Conservation (phyloP, 192 early-diverging fungal genomes). For the Coemansia sp. region DNA sequence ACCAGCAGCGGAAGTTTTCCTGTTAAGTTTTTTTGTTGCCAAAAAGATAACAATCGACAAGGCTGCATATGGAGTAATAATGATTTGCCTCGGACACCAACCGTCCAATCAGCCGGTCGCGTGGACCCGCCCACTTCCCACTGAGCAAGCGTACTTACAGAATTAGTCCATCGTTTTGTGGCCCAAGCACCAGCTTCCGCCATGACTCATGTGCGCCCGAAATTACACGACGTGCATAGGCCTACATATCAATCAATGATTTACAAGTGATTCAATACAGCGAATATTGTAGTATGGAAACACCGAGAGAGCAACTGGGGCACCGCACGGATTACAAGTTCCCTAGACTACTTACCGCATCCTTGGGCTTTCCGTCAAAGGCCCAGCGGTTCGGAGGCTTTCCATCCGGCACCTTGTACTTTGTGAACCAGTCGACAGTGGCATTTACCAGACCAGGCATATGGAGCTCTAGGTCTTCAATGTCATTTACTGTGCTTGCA, state of each 20-base stretch:
- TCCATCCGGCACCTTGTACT: conserved; percentile 99
- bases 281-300: too few species aligned
- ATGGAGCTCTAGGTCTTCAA: conserved; percentile 95
- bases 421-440: conserved; percentile 99
- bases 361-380: conserved; percentile 80
- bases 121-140: too few species aligned
- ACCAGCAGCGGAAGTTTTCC: background rate
- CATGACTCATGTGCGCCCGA: conserved; percentile 88
- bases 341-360: background rate
- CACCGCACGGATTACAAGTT: too few species aligned
- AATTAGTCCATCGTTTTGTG: conserved; percentile 8
- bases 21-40: background rate
- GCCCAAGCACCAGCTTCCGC: conserved; percentile 70
- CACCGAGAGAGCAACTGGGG: too few species aligned
- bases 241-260: conserved; percentile 32
- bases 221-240: conserved; percentile 85
- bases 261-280: too few species aligned
- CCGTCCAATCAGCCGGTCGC: too few species aligned
- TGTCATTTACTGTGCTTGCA: conserved; percentile 90
- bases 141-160: conserved; percentile 26
- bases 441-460: conserved; percentile 92
- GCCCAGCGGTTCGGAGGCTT: conserved; percentile 99
- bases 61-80: too few species aligned
- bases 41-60: too few species aligned
- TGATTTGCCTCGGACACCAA: too few species aligned